These are phyloP conservation scores for Boletellus ananiceps DNA, from an alignment of 768 basidiomycete genomes.

Conservation along the genomic window DNA sequence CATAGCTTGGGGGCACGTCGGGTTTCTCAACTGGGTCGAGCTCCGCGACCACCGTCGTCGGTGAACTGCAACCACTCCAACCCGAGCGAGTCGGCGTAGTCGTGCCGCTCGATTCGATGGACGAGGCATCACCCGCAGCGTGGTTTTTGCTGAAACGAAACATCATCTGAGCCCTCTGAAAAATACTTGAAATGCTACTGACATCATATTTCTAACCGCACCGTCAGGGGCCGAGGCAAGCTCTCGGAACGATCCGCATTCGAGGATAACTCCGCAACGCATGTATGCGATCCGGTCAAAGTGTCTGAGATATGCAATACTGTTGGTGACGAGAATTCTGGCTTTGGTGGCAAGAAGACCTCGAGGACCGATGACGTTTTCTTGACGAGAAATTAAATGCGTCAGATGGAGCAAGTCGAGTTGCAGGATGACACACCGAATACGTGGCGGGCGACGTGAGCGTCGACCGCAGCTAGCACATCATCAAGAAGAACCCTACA, in stretches of 20 bases:
- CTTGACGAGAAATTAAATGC: slow-evolving; percentile 31
- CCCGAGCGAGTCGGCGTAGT: too few species aligned
- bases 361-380: slow-evolving; percentile 81
- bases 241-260: slow-evolving; percentile 63
- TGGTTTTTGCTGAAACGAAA: too few species aligned
- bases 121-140: too few species aligned
- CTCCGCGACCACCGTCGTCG: slow-evolving; percentile 3
- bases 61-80: background rate
- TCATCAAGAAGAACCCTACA: slow-evolving; percentile 78
- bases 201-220: slow-evolving; percentile 76
- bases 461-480: slow-evolving; percentile 79
- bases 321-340: slow-evolving; percentile 82
- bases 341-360: slow-evolving; percentile 82
- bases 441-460: slow-evolving; percentile 81
- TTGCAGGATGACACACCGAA: slow-evolving; percentile 47
- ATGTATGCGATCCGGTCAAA: slow-evolving; percentile 75
- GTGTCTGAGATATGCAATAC: slow-evolving; percentile 71
- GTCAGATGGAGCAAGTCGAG: background rate
- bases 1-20: slow-evolving; percentile 50
- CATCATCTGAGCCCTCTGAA: too few species aligned
- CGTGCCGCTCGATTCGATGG: too few species aligned
- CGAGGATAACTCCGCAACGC: slow-evolving; percentile 80
- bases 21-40: slow-evolving; percentile 43
- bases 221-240: slow-evolving; percentile 57
- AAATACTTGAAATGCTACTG: slow-evolving; percentile 23